Conservation (phyloP, 495 filamentous ascomycete genomes). For the Pyrenula massariospora region DNA sequence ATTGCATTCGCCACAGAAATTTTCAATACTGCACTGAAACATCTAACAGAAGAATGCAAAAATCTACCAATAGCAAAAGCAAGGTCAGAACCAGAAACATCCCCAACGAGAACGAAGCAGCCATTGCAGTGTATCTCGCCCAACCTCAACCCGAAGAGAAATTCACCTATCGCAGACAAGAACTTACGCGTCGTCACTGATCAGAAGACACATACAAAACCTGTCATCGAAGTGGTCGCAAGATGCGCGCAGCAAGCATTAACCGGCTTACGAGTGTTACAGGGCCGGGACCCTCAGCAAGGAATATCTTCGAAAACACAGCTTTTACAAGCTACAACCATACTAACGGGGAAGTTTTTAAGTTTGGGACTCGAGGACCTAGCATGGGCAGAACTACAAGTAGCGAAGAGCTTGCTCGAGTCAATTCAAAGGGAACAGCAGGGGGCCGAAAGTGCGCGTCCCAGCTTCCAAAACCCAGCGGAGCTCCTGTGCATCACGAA, state of each 20-base stretch:
- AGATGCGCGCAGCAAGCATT: constrained; percentile 72
- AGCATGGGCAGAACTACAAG: constrained; percentile 64
- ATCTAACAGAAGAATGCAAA: constrained; percentile 65
- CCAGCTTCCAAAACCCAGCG: neutral
- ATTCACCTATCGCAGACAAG: constrained; percentile 26
- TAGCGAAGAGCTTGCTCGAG: neutral
- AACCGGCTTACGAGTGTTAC: constrained; percentile 50
- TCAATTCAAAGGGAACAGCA: neutral
- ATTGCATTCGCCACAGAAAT: constrained; percentile 68
- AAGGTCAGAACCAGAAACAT: neutral
- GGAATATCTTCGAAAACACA: constrained; percentile 52
- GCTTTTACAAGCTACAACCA: constrained; percentile 72
- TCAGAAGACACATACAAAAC: constrained; percentile 13
- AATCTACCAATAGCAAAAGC: neutral
- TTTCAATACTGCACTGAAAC: constrained; percentile 64
- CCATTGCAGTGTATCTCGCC: constrained; percentile 40
- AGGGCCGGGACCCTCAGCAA: constrained; percentile 32
- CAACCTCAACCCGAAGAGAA: constrained; percentile 38
- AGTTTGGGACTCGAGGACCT: constrained; percentile 60
- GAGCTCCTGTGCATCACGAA: neutral
- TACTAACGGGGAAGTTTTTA: constrained; percentile 61
- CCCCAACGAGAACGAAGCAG: neutral
- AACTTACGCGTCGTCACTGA: constrained; percentile 1
- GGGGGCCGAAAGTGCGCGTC: neutral
- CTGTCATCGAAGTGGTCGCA: constrained; percentile 33